Evolutionary conservation across 441 rosid genomes (phyloP).

Genomic region (Populus trichocarpa): DNA sequence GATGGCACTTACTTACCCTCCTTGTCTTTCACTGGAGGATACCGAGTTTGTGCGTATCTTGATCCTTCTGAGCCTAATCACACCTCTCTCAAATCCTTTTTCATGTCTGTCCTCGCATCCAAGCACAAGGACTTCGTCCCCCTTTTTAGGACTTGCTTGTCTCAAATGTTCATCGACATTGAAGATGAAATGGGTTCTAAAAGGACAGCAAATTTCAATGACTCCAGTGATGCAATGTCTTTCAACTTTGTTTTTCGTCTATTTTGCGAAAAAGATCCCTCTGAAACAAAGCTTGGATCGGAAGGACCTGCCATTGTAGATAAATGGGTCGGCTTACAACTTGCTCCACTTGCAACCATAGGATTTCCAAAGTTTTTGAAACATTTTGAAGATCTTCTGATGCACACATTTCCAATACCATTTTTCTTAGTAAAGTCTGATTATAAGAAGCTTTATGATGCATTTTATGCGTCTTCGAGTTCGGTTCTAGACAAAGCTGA

Average conservation of each 20-base stretch:
- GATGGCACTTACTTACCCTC: slow-evolving; percentile 5
- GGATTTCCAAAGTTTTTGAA: not conserved
- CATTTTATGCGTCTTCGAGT: not conserved
- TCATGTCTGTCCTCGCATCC: not conserved
- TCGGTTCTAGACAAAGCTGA: not conserved
- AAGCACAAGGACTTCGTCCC: not conserved
- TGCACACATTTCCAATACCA: not conserved
- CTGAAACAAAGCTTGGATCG: not conserved
- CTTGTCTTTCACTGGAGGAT: not conserved
- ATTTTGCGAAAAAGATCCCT: not conserved
- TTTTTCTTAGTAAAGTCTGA: not conserved
- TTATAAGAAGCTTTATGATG: not conserved
- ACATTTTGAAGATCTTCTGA: not conserved
- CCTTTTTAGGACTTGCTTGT: not conserved
- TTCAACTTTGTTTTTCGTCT: not conserved
- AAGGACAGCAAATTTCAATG: not conserved
- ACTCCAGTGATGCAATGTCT: not conserved
- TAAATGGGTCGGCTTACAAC: not conserved
- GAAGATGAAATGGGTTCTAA: not conserved
- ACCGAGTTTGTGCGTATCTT: not conserved
- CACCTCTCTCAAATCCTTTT: not conserved
- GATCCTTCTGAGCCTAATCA: not conserved
- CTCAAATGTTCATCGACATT: not conserved
- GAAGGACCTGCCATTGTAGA: not conserved
- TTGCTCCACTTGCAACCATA: not conserved